Conservation (phyloP, 2,329 filamentous ascomycete genomes). For the Penicillium sumatraense region DNA sequence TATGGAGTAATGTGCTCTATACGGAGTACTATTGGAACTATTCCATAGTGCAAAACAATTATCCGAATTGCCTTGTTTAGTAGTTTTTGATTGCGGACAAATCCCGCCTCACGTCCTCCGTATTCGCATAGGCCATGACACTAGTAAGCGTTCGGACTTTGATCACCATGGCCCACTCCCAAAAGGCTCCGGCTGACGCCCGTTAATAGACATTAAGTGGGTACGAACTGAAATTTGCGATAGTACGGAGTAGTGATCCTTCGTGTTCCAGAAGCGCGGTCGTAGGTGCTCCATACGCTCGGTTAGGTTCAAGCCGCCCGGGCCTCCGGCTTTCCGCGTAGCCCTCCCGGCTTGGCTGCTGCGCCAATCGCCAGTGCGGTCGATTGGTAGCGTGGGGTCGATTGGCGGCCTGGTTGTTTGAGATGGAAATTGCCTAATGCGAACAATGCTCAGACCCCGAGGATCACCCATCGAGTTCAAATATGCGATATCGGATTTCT, state of each 20-base stretch:
- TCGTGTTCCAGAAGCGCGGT: background rate
- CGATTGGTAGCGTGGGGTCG: background rate
- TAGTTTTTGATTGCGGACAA: background rate
- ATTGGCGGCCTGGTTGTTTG: background rate
- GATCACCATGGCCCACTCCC: background rate
- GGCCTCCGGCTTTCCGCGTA: background rate
- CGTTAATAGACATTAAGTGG: background rate
- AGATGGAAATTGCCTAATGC: background rate
- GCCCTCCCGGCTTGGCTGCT: background rate
- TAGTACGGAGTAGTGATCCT: background rate
- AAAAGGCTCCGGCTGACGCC: background rate
- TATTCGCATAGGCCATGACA: background rate
- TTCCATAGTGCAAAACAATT: no score
- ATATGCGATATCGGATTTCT: background rate
- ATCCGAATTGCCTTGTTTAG: no score
- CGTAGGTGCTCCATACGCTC: no score
- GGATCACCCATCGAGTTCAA: background rate
- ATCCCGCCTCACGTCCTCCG: no score
- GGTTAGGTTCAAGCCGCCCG: background rate
- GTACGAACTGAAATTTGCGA: background rate
- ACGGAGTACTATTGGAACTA: no score
- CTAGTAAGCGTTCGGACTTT: background rate
- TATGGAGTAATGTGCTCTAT: no score
- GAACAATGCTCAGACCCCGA: background rate
- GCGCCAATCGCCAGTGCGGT: background rate